Percentiles rank a stretch among this genome's conserved stretches.
phyloP scores from a whole-genome alignment of 2,329 filamentous ascomycete species.

The Aspergillus awamori region DNA sequence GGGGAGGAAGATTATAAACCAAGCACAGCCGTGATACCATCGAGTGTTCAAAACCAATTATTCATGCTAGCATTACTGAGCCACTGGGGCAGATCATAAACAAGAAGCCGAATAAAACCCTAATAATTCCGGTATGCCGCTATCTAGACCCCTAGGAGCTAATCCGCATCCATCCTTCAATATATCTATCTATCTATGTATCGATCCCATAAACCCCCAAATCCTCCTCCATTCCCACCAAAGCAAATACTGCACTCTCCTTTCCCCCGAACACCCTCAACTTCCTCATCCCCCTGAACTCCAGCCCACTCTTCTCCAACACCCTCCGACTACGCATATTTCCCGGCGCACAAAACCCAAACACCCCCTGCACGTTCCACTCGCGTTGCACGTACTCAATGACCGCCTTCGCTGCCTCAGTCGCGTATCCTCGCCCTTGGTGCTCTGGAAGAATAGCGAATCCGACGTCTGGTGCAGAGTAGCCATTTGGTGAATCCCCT shows the following conservation, averaged over 20 bases:
- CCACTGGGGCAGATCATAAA: too few species aligned
- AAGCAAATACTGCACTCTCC: background rate
- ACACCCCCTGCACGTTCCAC: background rate
- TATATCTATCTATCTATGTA: background rate
- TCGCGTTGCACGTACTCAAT: background rate
- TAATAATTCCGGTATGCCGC: too few species aligned
- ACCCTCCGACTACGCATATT: background rate
- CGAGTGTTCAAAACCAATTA: too few species aligned
- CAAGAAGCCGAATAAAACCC: too few species aligned
- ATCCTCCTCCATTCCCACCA: constrained; percentile 1
- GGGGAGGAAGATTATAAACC: too few species aligned
- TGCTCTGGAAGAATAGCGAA: background rate
- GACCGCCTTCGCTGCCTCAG: background rate
- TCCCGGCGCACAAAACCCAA: background rate
- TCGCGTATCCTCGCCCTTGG: background rate
- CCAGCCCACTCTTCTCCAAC: constrained; percentile 4
- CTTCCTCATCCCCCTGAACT: background rate
- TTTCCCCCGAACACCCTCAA: background rate
- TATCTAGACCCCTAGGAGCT: too few species aligned
- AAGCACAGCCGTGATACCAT: too few species aligned
- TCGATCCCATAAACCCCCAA: constrained; percentile 3
- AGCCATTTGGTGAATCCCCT: background rate
- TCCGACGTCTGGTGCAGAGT: background rate
- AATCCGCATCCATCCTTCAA: too few species aligned
- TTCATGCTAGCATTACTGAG: too few species aligned